phyloP scores from a whole-genome alignment of 2,329 filamentous ascomycete genomes.

The Pestalotiopsis sp. region DNA sequence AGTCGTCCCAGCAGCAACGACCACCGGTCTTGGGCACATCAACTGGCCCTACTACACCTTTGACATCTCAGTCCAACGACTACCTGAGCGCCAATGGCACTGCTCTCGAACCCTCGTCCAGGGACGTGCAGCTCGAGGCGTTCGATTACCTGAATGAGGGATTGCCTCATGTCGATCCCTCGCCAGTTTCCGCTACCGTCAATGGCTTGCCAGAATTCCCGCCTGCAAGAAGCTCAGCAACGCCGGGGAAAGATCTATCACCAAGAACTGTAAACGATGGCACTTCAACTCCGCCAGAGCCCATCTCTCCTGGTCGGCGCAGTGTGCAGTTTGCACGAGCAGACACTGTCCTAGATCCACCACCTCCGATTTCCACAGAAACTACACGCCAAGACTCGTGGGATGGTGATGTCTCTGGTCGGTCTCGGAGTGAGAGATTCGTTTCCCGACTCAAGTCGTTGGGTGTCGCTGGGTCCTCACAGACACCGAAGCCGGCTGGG shows the following conservation, averaged over 20 bases:
- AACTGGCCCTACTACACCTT: conserved; percentile 18
- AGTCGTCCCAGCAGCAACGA: conserved; percentile 22
- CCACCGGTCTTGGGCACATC: conserved; percentile 22
- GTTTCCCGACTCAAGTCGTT: conserved; percentile 75
- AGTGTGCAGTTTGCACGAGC: conserved; percentile 76
- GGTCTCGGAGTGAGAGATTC: conserved; percentile 64
- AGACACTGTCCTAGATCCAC: conserved; percentile 48
- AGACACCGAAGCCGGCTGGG: conserved; percentile 41
- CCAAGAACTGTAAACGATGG: conserved; percentile 17
- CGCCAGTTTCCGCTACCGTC: conserved; percentile 22
- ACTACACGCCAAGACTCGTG: conserved; percentile 63
- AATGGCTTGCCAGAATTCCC: conserved; percentile 14
- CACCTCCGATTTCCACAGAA: conserved; percentile 39
- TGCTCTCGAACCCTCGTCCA: conserved; percentile 18
- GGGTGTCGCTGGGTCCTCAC: conserved; percentile 52
- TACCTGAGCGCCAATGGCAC: conserved; percentile 19
- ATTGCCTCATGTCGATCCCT: conserved; percentile 29
- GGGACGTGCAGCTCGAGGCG: conserved; percentile 21
- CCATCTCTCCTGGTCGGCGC: conserved; percentile 49
- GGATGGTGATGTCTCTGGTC: conserved; percentile 63
- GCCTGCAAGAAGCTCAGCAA: conserved; percentile 8
- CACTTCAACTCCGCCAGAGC: conserved; percentile 22
- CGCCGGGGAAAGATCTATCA: conserved; percentile 18
- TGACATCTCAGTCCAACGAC: background rate
- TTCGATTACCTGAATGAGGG: conserved; percentile 40